Evolutionary conservation across 805 yeast genomes (phyloP).

Genomic region (Ogataea kodamae): DNA sequence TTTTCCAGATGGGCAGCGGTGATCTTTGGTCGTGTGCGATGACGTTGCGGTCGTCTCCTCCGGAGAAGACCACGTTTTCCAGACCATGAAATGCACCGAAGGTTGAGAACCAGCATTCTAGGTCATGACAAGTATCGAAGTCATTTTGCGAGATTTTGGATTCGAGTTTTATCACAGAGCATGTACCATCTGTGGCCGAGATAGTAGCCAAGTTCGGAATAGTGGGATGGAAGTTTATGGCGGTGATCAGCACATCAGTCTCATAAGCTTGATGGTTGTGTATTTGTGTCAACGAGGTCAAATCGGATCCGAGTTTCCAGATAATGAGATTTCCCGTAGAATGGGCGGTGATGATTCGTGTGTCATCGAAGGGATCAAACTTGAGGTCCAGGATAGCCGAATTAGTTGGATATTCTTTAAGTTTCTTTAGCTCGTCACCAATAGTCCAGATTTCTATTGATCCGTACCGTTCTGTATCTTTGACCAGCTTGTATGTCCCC

Average conservation of each 20-base stretch:
- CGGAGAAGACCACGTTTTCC: constrained; percentile 63
- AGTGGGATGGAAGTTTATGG: constrained; percentile 54
- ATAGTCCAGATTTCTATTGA: constrained; percentile 42
- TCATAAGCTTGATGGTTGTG: constrained; percentile 47
- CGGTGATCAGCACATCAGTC: constrained; percentile 51
- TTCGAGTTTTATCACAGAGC: constrained; percentile 40
- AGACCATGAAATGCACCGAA: constrained; percentile 57
- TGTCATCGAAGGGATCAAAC: constrained; percentile 49
- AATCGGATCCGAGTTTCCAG: constrained; percentile 47
- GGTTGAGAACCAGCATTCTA: constrained; percentile 88
- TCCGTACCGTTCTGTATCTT: constrained; percentile 62
- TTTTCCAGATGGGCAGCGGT: constrained; percentile 35
- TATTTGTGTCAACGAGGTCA: constrained; percentile 20
- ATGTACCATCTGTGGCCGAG: constrained; percentile 68
- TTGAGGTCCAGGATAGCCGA: constrained; percentile 80
- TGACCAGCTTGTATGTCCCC: constrained; percentile 79
- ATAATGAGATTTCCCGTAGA: constrained; percentile 71
- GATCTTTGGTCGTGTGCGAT: constrained; percentile 68
- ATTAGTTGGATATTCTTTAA: constrained; percentile 33
- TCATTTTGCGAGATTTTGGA: constrained; percentile 11
- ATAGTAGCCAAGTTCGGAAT: constrained; percentile 39
- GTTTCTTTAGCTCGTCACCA: constrained; percentile 12
- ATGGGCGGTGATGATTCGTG: constrained; percentile 59
- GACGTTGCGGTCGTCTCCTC: constrained; percentile 84
- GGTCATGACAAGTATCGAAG: constrained; percentile 48